Evolutionary conservation across 495 filamentous ascomycete species (phyloP), one percentile per base, ranked within the genome.

Genomic region (Talaromyces adpressus): DNA sequence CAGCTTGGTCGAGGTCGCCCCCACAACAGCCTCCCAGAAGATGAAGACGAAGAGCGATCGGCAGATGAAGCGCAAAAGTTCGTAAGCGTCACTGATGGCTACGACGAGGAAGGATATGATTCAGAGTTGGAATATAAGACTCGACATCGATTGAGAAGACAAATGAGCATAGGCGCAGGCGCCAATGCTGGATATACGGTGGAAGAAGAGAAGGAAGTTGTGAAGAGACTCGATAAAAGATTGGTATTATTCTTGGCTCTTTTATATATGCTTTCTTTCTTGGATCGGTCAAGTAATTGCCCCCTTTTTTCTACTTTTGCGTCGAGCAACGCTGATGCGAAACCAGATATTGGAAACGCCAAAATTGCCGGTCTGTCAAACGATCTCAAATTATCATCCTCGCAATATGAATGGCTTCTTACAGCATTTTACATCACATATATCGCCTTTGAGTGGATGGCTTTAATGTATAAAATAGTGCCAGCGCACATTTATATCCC

Each of bases 291-390:
- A 3, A 91, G 88, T 62, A 29, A 36, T 47, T 16, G 58, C 53
- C 14, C 14, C 18, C 6, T 12, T 18, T n/a, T 23, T 14, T 23
- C n/a, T 18, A 7, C 1, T 20, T 1, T 57, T 39, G 7, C 5
- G 9, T n/a, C 34, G 54, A 39, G 7, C 4, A 20, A 6, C 57
- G 45, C 65, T 56, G 23, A 56, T 29, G 62, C 66, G 34, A 67
- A 14, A n/a, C n/a, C 65, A 91, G 89, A 92, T 72, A 91, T 92
- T 64, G 89, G 89, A 64, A 92, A 92, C 73, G 90, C 90, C 8
- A 86, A 81, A 62, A 87, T 93, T 49, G 89, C 89, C 16, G 89
- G 89, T 45, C 78, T 93, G 58, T 79, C 83, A 51, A 75, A 82
- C 6, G 90, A 92, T 74, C 75, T 93, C 3, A 70, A 77, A 34